Conservation (phyloP, 2,329 filamentous ascomycete species). For the Rhynchosporium agropyri region DNA sequence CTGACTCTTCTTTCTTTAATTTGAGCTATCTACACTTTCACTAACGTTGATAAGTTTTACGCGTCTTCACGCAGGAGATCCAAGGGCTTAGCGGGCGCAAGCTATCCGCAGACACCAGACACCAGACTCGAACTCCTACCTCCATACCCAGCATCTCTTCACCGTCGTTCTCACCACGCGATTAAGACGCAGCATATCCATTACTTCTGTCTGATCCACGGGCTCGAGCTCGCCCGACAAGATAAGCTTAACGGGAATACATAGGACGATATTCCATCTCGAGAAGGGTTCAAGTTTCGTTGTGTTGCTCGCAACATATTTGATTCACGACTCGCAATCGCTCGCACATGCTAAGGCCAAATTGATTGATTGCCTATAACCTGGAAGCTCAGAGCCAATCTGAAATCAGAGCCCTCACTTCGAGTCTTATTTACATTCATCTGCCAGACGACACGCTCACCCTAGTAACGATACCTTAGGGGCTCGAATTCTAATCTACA, state of each 20-base stretch:
- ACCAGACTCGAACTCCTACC: constrained; percentile 20
- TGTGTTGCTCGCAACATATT: constrained; percentile 37
- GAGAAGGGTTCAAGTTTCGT: constrained; percentile 39
- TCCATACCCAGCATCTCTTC: constrained; percentile 17
- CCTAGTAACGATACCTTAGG: constrained; percentile 28
- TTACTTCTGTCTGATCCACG: constrained; percentile 11
- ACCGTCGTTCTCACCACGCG: constrained; percentile 29
- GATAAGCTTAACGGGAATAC: constrained; percentile 20
- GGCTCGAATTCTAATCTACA: neutral
- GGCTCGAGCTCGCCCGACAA: constrained; percentile 31
- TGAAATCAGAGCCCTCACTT: constrained; percentile 20
- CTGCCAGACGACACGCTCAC: constrained; percentile 24
- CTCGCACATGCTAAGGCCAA: constrained; percentile 38
- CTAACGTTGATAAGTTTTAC: neutral
- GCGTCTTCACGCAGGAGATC: constrained; percentile 5
- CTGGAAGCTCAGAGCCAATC: constrained; percentile 34
- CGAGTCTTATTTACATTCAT: constrained; percentile 21
- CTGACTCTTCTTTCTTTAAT: constrained; percentile 15
- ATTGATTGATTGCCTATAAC: constrained; percentile 37
- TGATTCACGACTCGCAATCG: constrained; percentile 40
- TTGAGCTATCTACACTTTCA: constrained; percentile 3
- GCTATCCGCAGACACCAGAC: constrained; percentile 18
- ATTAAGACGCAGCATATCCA: constrained; percentile 21
- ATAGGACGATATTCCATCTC: constrained; percentile 29
- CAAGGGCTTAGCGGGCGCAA: constrained; percentile 17